These are phyloP conservation scores for Ascoidea asiatica DNA, from an alignment of 805 yeast genomes.

Conservation along the genomic window DNA sequence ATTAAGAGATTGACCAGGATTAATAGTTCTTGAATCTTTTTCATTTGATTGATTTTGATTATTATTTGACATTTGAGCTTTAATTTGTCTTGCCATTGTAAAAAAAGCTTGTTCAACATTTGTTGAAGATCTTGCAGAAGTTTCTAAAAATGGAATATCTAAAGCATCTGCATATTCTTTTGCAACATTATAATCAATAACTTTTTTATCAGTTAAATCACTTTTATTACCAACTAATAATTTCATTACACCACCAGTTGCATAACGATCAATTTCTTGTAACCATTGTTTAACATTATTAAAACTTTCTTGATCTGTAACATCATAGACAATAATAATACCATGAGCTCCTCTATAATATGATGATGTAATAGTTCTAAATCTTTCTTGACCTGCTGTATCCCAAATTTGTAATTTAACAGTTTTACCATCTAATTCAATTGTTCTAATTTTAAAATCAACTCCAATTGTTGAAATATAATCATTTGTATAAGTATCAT, in stretches of 20 bases:
- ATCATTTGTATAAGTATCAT: slow-evolving; percentile 92
- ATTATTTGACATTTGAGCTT: slow-evolving; percentile 76
- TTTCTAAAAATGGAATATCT: slow-evolving; percentile 90
- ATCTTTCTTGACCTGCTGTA: slow-evolving; percentile 95
- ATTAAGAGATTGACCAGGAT: slow-evolving; percentile 53
- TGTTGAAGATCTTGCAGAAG: slow-evolving; percentile 88
- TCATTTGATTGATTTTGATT: slow-evolving; percentile 28
- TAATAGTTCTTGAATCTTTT: slow-evolving; percentile 30
- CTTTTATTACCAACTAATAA: slow-evolving; percentile 94
- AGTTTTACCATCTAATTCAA: slow-evolving; percentile 83
- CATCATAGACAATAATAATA: slow-evolving; percentile 93
- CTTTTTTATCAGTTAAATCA: slow-evolving; percentile 85
- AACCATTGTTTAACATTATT: slow-evolving; percentile 97
- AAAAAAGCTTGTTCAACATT: slow-evolving; percentile 97
- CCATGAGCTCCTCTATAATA: slow-evolving; percentile 98
- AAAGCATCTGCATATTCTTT: slow-evolving; percentile 95
- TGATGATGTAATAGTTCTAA: slow-evolving; percentile 89
- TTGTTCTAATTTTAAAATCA: slow-evolving; percentile 93
- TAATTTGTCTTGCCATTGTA: slow-evolving; percentile 97
- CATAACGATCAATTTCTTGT: slow-evolving; percentile 96
- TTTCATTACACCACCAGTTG: slow-evolving; percentile 95
- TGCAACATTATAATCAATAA: slow-evolving; percentile 90
- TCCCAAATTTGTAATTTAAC: slow-evolving; percentile 96
- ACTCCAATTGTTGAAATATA: slow-evolving; percentile 97
- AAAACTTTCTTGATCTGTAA: slow-evolving; percentile 93